Conservation (phyloP, 805 yeast genomes). For the Barnettozyma botsteinii region DNA sequence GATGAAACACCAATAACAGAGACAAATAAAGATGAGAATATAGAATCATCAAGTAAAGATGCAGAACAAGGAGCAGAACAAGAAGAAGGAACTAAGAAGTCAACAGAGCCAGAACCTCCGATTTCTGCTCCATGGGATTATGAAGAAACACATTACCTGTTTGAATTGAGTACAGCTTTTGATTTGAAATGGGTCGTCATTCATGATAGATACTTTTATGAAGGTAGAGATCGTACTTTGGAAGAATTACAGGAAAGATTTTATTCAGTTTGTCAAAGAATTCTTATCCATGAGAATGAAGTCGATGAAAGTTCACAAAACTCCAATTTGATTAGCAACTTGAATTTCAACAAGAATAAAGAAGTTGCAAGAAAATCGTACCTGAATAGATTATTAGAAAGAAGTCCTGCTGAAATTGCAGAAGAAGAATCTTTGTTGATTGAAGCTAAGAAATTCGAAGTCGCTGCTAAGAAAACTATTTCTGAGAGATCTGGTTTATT, state of each 20-base stretch:
- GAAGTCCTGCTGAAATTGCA: constrained; percentile 95
- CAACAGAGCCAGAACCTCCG: constrained; percentile 22
- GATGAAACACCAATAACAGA: neutral
- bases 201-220: constrained; percentile 48
- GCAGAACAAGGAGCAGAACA: neutral
- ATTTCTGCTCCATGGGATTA: constrained; percentile 49
- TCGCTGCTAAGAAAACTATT: constrained; percentile 84
- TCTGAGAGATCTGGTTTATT: constrained; percentile 75
- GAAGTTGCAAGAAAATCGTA: constrained; percentile 81
- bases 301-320: constrained; percentile 37
- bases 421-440: constrained; percentile 93
- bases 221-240: constrained; percentile 36
- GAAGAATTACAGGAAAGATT: constrained; percentile 85
- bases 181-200: constrained; percentile 58
- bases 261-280: constrained; percentile 57
- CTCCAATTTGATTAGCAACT: constrained; percentile 51
- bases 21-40: neutral
- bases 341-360: constrained; percentile 62
- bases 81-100: constrained; percentile 9
- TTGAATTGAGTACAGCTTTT: constrained; percentile 56
- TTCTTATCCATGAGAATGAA: constrained; percentile 40
- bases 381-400: constrained; percentile 62
- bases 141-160: constrained; percentile 75
- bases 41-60: neutral
- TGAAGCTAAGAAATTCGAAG: constrained; percentile 88